These are phyloP conservation scores for Amaranthus cruentus DNA, from an alignment of 148 eudicot species.

Conservation along the genomic window DNA sequence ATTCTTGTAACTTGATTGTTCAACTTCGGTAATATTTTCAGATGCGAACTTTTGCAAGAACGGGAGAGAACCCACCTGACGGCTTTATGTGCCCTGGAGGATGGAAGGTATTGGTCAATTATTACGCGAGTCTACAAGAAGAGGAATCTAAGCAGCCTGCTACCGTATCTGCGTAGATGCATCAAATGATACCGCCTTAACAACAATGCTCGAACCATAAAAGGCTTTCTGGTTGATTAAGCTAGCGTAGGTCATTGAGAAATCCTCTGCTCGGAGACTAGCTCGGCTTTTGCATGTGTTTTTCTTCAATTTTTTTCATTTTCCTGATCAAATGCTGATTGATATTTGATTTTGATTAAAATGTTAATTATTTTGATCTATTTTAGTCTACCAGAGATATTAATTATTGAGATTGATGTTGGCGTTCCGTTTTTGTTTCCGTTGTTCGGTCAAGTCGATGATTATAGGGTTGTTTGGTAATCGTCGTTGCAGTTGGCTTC, in stretches of 20 bases:
- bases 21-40: conserved; percentile 26
- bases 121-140: conserved; percentile 61
- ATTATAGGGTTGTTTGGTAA: too few relatives aligned
- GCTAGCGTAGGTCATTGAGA: conserved; percentile 1
- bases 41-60: conserved; percentile 75
- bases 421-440: too few relatives aligned
- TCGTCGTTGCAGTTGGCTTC: too few relatives aligned
- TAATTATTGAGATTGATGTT: too few relatives aligned
- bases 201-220: neutral
- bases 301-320: neutral
- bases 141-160: conserved; percentile 46
- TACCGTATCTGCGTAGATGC: conserved; percentile 28
- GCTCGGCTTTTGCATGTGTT: neutral
- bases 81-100: conserved; percentile 93
- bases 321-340: neutral
- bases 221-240: conserved; percentile 5
- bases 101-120: conserved; percentile 71
- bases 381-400: neutral
- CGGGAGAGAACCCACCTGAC: conserved; percentile 78
- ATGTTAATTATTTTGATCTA: neutral
- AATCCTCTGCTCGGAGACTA: neutral
- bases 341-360: neutral
- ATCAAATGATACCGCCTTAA: neutral
- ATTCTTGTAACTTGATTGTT: neutral
- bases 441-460: too few relatives aligned